Evolutionary conservation across 495 filamentous ascomycete genomes (phyloP), one percentile per base, ranked within the genome.

Genomic region (Penicillium salamii): DNA sequence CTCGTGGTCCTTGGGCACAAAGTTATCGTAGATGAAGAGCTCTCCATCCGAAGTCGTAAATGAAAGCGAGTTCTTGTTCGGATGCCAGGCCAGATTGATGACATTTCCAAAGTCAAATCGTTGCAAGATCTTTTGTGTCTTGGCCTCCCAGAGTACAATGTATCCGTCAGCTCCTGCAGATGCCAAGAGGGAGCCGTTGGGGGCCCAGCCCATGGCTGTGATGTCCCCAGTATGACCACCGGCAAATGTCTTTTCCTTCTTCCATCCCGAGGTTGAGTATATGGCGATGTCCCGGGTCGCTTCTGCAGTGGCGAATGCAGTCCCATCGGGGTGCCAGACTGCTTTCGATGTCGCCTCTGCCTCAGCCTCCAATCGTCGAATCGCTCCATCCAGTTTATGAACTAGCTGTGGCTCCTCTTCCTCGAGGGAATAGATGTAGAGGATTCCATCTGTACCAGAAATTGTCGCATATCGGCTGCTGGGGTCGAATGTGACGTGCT

Each of bases 241-340:
- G 6, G 81, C 60, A 58, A 97, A 97, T 0, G 66, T 61, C 54
- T 87, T 80, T 62, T 97, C 90, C 46, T 82, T 84, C 62, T 88
- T 87, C 86, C 91, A 96, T 57, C 93, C 88, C n/a, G 80, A 78
- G 46, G 80, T 79, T 18, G 91, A 95, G 36, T 96, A 78, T 13
- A 97, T 82, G 49, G 92, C 85, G 17, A 97, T 85, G 54, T 97
- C 91, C 61, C 86, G 74, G 1, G 89, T 92, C 1, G 85, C 78
- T 12, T 95, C 96, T 0, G 90, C 83, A 0, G 85, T 83, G 8
- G 89, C 90, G 68, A 98, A 96, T 5, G 91, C 90, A 35, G 89
- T 82, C 5, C 95, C 92, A 60, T 97, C 95, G 0, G 95, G 95
- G 71, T 97, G 92, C 93, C 93, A 98, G 2, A 84, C 79, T 19